Base-by-base conservation (phyloP, 768 basidiomycete genomes). In the Phanerochaete sordida region DNA sequence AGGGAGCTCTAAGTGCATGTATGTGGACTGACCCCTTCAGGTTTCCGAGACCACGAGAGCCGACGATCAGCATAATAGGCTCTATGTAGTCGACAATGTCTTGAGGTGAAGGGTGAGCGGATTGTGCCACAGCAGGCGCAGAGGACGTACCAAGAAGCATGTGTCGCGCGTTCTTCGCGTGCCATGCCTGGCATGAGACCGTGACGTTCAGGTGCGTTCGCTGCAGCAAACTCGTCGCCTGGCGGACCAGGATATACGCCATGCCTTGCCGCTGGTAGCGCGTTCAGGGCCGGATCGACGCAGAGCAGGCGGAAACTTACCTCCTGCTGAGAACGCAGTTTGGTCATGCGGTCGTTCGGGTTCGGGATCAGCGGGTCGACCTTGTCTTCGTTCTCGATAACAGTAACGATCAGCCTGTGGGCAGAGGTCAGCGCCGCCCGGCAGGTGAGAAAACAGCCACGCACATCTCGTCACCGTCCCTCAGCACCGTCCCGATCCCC, bases 401-500 rank as follows among this genome's bases (percentile, higher is more conserved):
- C 90, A 2, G 88, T 93, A 0, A 97, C 90, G 60, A 98, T 81
- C 61, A 95, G 80, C 76, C 87, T 84, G 57, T 6, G 24, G 57
- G 19, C 8, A 33, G 21, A 61, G 39, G 52, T 53, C 56, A 65
- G 44, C 39, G 23, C 19, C 48, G 30, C 43, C n/a, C 46, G 39
- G 48, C 27, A 43, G 44, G 30, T 12, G 19, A 24, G 44, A 5
- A 21, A 26, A 9, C n/a, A 7, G 5, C 53, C 21, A 70, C 78
- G 56, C 56, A 84, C 87, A 94, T 77, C 74, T 95, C 91, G 67
- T 99, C 97, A 1, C 96, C 96, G 73, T 98, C 95, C 62, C 95
- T 77, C 61, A 97, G 76, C 2, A 98, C 96, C 0, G 96, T 98
- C 2, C 95, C 96, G 57, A 98, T 95, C 11, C 91, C 93, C 97